Conservation (phyloP, 2,329 filamentous ascomycete genomes). For the Hortaea sp. region DNA sequence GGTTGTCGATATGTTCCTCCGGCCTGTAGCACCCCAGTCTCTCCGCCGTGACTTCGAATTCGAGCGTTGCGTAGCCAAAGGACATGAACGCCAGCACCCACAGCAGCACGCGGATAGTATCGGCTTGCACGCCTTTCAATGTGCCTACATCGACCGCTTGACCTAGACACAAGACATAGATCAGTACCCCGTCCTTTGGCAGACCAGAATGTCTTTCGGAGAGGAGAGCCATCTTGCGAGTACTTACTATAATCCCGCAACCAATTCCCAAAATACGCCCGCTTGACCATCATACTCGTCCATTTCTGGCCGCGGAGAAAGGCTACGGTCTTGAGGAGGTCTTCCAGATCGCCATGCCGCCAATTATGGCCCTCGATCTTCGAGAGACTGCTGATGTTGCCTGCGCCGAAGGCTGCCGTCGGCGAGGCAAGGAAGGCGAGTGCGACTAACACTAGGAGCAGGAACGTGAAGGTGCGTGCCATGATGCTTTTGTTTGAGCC, state of each 20-base stretch:
- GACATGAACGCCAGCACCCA: conserved; percentile 47
- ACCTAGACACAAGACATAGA: no score
- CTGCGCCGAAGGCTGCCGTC: conserved; percentile 35
- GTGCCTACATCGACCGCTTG: conserved; percentile 47
- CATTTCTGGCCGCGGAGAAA: conserved; percentile 28
- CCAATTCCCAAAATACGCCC: conserved; percentile 25
- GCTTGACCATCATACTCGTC: conserved; percentile 31
- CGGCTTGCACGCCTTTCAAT: conserved; percentile 42
- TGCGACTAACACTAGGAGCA: conserved; percentile 18
- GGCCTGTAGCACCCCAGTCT: conserved; percentile 41
- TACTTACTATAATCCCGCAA: conserved; percentile 26
- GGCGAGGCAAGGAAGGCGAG: conserved; percentile 20
- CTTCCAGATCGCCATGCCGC: conserved; percentile 45
- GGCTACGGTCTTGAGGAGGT: conserved; percentile 40
- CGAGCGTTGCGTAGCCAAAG: conserved; percentile 47
- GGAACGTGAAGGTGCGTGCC: conserved; percentile 4
- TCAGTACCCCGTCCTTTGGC: no score
- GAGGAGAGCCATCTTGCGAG: no score
- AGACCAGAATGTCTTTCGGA: no score
- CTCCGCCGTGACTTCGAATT: conserved; percentile 47
- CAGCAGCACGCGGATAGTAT: conserved; percentile 45
- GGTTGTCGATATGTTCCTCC: conserved; percentile 46
- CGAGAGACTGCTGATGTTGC: conserved; percentile 36
- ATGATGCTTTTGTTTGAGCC: not conserved
- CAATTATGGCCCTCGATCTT: conserved; percentile 40